These are phyloP conservation scores for Volvox reticuliferus DNA, from an alignment of 139 green algal species.

Conservation along the genomic window DNA sequence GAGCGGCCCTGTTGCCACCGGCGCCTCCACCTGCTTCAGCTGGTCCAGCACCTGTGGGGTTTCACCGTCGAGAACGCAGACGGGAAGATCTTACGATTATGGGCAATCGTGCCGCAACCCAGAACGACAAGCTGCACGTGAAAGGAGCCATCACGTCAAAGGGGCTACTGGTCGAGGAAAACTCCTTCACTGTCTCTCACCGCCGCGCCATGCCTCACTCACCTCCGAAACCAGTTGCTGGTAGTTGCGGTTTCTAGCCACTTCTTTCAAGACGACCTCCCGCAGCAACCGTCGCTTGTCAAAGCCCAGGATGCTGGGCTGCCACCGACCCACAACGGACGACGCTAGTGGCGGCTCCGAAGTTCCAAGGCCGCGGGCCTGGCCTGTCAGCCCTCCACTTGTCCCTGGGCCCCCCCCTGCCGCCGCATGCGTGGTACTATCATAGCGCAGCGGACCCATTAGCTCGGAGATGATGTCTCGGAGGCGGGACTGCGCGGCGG, in stretches of 20 bases:
- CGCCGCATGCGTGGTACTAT: slow-evolving; percentile 6
- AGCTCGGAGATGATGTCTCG: slow-evolving; percentile 72
- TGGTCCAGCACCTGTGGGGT: slow-evolving; percentile 31
- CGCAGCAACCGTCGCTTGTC: slow-evolving; percentile 75
- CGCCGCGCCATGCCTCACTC: neutral
- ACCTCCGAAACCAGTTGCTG: slow-evolving; percentile 49
- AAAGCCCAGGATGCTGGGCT: slow-evolving; percentile 66
- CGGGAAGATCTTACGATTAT: no score
- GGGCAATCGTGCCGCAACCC: neutral
- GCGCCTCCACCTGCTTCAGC: slow-evolving; percentile 16
- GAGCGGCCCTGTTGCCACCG: neutral
- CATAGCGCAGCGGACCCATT: slow-evolving; percentile 63
- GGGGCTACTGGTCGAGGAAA: no score
- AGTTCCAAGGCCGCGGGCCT: neutral
- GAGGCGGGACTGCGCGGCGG: slow-evolving; percentile 56
- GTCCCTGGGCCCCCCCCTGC: neutral
- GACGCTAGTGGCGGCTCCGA: neutral
- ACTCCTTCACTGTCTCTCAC: no score
- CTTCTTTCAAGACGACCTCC: slow-evolving; percentile 62
- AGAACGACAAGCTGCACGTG: no score
- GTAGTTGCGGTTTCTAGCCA: slow-evolving; percentile 33
- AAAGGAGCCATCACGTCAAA: no score
- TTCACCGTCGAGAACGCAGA: no score
- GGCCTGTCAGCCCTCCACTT: no score
- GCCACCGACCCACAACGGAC: slow-evolving; percentile 52